Conservation (phyloP, 2,329 filamentous ascomycete genomes). For the Neopestalotiopsis clavispora region DNA sequence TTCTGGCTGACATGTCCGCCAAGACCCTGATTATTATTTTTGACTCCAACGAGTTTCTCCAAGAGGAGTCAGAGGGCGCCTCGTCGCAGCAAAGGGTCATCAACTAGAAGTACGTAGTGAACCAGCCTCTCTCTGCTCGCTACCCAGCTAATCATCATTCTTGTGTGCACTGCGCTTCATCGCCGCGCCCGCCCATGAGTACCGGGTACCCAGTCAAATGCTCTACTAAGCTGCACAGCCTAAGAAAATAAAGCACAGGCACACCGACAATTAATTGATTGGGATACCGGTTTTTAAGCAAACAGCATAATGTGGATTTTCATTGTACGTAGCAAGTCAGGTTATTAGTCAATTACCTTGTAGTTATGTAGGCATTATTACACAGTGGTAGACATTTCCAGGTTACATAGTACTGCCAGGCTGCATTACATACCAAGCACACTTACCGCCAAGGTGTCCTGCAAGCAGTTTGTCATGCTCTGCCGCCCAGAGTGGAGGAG, state of each 20-base stretch:
- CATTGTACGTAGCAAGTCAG: neutral
- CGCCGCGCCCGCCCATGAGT: too few species aligned
- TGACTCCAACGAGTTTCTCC: neutral
- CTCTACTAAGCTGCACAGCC: neutral
- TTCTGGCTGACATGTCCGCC: slow-evolving; percentile 4
- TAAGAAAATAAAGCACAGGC: neutral
- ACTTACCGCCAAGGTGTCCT: neutral
- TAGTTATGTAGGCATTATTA: neutral
- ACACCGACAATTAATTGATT: neutral
- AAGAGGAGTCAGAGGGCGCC: neutral
- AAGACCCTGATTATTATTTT: slow-evolving; percentile 4
- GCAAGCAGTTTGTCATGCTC: neutral
- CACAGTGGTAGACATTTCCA: neutral
- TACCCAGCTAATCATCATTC: too few species aligned
- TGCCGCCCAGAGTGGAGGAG: neutral
- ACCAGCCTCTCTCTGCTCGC: too few species aligned
- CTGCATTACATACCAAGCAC: neutral
- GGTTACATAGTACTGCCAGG: neutral
- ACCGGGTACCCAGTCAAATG: neutral
- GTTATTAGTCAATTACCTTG: neutral
- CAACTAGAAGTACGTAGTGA: too few species aligned
- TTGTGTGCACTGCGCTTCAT: too few species aligned
- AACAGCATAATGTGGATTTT: neutral
- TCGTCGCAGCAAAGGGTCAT: too few species aligned
- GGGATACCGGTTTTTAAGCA: neutral